These are phyloP conservation scores for Solanum tarijense DNA, from an alignment of 257 asterid genomes.

Conservation along the genomic window DNA sequence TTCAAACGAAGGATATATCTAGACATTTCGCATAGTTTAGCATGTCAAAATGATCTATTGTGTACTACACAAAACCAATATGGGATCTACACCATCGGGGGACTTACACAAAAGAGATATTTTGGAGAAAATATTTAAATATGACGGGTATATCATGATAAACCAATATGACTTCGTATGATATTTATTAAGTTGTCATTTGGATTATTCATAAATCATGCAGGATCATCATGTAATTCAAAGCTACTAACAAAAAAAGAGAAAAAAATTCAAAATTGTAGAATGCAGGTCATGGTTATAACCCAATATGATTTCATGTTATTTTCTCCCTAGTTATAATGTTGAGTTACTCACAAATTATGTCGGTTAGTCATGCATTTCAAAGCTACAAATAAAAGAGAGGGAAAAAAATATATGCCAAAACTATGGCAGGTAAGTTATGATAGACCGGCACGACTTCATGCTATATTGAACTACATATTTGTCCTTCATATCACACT, in stretches of 20 bases:
- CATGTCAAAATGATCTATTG: background rate
- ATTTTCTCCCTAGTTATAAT: background rate
- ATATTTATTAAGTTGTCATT: background rate
- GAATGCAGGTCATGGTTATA: background rate
- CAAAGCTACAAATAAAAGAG: background rate
- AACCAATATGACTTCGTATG: background rate
- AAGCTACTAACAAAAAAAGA: background rate
- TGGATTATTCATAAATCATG: background rate
- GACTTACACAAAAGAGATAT: background rate
- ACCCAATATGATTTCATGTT: background rate
- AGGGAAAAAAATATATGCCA: background rate
- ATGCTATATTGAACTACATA: background rate
- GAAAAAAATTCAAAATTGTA: background rate
- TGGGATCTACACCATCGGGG: background rate
- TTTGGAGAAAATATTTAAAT: background rate
- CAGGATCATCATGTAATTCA: background rate
- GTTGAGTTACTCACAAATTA: background rate
- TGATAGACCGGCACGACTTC: background rate
- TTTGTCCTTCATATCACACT: background rate
- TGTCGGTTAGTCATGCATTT: background rate
- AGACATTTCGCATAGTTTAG: no score
- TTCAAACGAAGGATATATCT: no score
- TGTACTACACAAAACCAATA: background rate
- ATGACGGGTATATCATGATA: background rate
- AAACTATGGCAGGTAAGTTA: background rate